Evolutionary conservation across 768 basidiomycete species (phyloP), one percentile per base, ranked within the genome.

Genomic region (Rhizopogon sp.): DNA sequence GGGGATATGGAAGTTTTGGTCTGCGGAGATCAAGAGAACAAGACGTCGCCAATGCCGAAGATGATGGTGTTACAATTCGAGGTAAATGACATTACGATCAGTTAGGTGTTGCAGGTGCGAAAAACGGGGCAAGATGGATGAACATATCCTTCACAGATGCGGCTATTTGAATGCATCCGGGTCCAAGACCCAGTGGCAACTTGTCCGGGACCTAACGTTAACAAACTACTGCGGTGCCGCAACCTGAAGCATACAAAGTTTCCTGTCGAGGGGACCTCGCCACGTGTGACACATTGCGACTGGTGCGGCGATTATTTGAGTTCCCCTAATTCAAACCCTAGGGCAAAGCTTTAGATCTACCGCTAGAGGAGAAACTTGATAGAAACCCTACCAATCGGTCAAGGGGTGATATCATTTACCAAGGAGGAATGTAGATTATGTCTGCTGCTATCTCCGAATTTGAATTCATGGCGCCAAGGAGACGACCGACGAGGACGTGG

Each of bases 31-130:
- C 81, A 84, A 41, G 70, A 72, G 65, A 82, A 81, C 45, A 82
- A 70, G 6, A 82, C 80, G 60, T 81, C 81, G 17, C 81, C 80
- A 33, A 83, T 68, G 63, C 82, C 81, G 63, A 81, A 75, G 60
- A 82, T 74, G 58, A 81, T 65, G 9, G 75, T 69, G 20, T n/a
- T 55, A n/a, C 53, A 55, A 33, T 31, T 39, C 6, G 51, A 39
- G 35, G 50, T 22, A 22, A 28, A 25, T 16, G 53, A 37, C 53
- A 55, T 55, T 20, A 17, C 9, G 50, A 40, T 20, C 35, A 39
- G 37, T 7, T 33, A 16, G n/a, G 22, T 39, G 6, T 39, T 33
- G 33, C n/a, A 20, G 28, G 14, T 17, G 41, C 20, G 22, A 8
- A 11, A 52, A 20, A 16, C 5, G 51, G 37, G 51, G 39, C 1